These are phyloP conservation scores for Diaporthe eres DNA, from an alignment of 2,329 filamentous ascomycete species.

Conservation along the genomic window DNA sequence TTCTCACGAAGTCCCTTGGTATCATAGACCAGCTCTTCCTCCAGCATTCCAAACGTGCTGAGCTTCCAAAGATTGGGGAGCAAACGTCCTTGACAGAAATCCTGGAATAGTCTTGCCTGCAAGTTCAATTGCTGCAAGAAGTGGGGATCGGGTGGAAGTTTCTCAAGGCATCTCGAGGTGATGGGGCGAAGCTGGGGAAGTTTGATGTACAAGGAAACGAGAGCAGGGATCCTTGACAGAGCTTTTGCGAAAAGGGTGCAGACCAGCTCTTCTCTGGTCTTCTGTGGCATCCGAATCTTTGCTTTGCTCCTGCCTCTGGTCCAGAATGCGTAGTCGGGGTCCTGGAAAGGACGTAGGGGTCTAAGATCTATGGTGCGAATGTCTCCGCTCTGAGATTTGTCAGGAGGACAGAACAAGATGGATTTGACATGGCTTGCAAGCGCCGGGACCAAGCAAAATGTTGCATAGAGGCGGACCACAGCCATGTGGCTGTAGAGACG, in stretches of 20 bases:
- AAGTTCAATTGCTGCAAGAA: background rate
- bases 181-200: background rate
- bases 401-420: background rate
- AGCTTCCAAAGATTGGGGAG: background rate
- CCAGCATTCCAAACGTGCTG: background rate
- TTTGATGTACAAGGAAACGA: background rate
- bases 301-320: background rate
- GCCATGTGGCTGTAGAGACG: too few relatives aligned
- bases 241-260: background rate
- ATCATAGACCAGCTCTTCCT: too few relatives aligned
- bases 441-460: background rate
- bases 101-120: background rate
- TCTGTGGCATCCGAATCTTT: background rate
- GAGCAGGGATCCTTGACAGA: background rate
- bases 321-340: background rate
- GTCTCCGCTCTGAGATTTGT: background rate
- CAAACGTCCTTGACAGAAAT: background rate
- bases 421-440: background rate
- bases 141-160: too few relatives aligned
- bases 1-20: background rate
- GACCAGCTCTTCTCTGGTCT: background rate
- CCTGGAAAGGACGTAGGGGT: background rate
- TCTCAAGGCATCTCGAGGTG: rapidly evolving
- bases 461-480: background rate
- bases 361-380: background rate